Evolutionary conservation across 805 yeast genomes (phyloP), one percentile per base, ranked within the genome.

Genomic region (Cyberlindnera suaveolens): DNA sequence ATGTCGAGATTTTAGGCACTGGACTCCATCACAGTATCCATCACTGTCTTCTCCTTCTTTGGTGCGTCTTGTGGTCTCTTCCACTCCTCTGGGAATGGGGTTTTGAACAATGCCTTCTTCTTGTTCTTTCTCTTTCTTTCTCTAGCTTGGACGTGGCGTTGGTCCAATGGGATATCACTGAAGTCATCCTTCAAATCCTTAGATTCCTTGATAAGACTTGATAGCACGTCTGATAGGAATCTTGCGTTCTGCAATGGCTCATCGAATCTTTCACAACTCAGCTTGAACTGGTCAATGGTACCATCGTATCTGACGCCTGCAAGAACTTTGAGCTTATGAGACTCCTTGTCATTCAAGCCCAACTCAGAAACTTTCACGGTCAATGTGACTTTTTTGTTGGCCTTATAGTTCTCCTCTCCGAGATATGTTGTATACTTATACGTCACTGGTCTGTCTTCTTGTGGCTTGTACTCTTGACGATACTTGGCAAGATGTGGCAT

Each of bases 161-260:
- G 78, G 62, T 90, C 96, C 39, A 91, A 63, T 29, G 97, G 96
- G 29, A 91, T 68, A 56, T 86, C 95, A 35, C 72, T 71, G 53
- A 86, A 85, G 46, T 75, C 75, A 43, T 83, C 85, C n/a, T 65
- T 54, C 36, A 73, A 58, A 40, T 78, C 83, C 56, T 79, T 84
- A 7, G 96, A 69, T 54, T 80, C 90, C 20, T 61, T 60, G 26
- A 90, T 56, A 39, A 93, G 67, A 43, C 71, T 72, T 51, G 75
- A 74, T 50, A 89, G 68, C 23, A 79, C 71, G 43, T 79, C 84
- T 16, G 82, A 80, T 49, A 87, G 66, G 61, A 72, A 80, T 50
- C 84, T 75, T 39, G 91, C 85, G 64, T 93, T 93, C 64, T 91
- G 97, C 1, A 95, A 77, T 34, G 96, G 82, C 55, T 87, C 86